Base-by-base conservation (phyloP, 148 eudicot species). In the Fagopyrum tataricum region DNA sequence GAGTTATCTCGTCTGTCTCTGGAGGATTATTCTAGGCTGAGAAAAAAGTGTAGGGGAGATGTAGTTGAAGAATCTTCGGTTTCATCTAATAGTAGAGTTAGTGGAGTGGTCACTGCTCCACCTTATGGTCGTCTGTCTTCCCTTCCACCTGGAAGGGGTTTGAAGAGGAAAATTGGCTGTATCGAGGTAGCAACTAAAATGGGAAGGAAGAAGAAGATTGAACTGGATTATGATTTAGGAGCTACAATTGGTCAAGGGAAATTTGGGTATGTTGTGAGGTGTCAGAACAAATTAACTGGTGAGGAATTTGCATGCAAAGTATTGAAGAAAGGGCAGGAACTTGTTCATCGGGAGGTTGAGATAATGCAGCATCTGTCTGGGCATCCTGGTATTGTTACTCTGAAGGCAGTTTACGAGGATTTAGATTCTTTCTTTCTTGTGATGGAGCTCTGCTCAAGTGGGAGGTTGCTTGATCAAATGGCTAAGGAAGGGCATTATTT, bases 381-480 rank as follows among this genome's bases (percentile, higher is more conserved):
- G 64, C 89, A 86, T 76, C 77, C 78, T 2, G 83, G 86, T 41
- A 77, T 86, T 69, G 89, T 86, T 18, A 81, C 85, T 15, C 75
- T 90, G 49, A 81, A 86, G 77, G 87, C 90, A 4, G 91, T 87
- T 23, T 90, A 90, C 81, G 91, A 90, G 75, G 95, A 90, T 79
- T 78, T 55, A 66, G 84, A 84, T 23, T 82, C 78, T 44, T 87
- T 90, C 72, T 80, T 86, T 79, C 85, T 90, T 62, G 87, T 90
- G 74, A 87, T 90, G 95, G 95, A 90, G 62, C 85, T 90, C 67
- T 90, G 95, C 64, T 76, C 87, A 62, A 89, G 90, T 2, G 95
- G 95, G 31, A 79, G 90, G 75, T 82, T 87, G 86, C 82, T 87
- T 72, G 91, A 90, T 58, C 84, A 87, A 78, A 87, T 90, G 91